Percentiles rank a stretch among this genome's conserved stretches.
Evolutionary conservation across 2,329 filamentous ascomycete species (phyloP).

Genomic region (Rhynchosporium agropyri): DNA sequence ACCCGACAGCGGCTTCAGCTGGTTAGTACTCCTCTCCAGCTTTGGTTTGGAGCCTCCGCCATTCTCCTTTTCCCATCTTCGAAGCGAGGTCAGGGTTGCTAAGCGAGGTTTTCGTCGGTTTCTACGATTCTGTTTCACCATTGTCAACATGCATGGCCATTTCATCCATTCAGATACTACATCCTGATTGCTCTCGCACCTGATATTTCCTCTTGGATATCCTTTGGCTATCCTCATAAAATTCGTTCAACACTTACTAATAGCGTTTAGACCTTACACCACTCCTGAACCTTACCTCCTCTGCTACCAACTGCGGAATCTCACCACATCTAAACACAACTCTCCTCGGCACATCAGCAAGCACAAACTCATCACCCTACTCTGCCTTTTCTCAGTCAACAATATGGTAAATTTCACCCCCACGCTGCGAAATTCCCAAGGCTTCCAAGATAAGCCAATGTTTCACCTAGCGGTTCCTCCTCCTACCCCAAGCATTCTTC

Average conservation of each 20-base stretch:
- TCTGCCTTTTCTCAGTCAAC: constrained; percentile 51
- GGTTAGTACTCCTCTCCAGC: constrained; percentile 17
- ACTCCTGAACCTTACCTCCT: constrained; percentile 43
- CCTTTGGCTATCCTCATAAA: not conserved
- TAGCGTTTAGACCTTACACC: constrained; percentile 34
- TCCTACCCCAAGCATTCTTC: constrained; percentile 50
- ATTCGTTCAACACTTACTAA: constrained; percentile 1
- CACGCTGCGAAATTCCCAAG: not conserved
- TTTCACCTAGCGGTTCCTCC: constrained; percentile 26
- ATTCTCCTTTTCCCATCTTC: not conserved
- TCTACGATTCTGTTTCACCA: not conserved
- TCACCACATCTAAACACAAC: constrained; percentile 61
- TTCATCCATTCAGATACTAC: not conserved
- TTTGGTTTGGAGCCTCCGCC: too few species aligned
- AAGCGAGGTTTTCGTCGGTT: not conserved
- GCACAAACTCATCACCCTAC: constrained; percentile 51
- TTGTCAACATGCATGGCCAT: not conserved
- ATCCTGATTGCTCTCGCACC: not conserved
- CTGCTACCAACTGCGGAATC: constrained; percentile 59
- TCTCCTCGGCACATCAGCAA: constrained; percentile 54
- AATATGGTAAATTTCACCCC: constrained; percentile 52
- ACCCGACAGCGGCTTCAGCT: constrained; percentile 36
- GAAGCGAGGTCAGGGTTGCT: constrained; percentile 7
- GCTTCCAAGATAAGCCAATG: constrained; percentile 45
- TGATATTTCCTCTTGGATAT: not conserved